Conservation (phyloP, 169 alveolate species). For the Cryptosporidium xiaoi region DNA sequence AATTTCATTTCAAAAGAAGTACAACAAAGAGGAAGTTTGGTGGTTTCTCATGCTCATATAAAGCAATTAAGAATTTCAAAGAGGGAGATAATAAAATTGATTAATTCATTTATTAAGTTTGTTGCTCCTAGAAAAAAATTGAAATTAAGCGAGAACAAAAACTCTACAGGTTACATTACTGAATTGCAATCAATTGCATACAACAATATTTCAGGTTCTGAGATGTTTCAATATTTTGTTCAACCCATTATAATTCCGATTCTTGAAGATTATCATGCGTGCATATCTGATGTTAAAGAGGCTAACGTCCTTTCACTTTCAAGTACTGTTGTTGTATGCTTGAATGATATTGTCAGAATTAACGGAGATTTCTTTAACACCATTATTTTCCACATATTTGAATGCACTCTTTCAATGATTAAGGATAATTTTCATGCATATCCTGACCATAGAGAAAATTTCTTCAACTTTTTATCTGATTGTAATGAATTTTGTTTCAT, state of each 20-base stretch:
- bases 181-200: slow-evolving; percentile 34
- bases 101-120: slow-evolving; percentile 47
- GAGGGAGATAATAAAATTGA: slow-evolving; percentile 52
- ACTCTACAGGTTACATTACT: slow-evolving; percentile 27
- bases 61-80: slow-evolving; percentile 68
- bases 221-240: slow-evolving; percentile 45
- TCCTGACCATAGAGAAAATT: slow-evolving; percentile 91
- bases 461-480: slow-evolving; percentile 86
- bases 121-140: slow-evolving; percentile 67
- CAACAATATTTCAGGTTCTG: slow-evolving; percentile 64
- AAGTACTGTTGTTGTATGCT: slow-evolving; percentile 35
- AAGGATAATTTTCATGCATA: slow-evolving; percentile 90
- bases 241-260: slow-evolving; percentile 50
- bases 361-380: slow-evolving; percentile 83
- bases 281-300: slow-evolving; percentile 43
- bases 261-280: slow-evolving; percentile 50
- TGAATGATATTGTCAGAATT: slow-evolving; percentile 37
- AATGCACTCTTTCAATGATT: slow-evolving; percentile 89
- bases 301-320: slow-evolving; percentile 44
- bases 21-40: slow-evolving; percentile 41
- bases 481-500: slow-evolving; percentile 85
- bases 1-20: slow-evolving; percentile 16
- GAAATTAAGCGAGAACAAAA: slow-evolving; percentile 34
- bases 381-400: slow-evolving; percentile 86
- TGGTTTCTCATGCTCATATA: slow-evolving; percentile 42